Conservation (phyloP, 768 basidiomycete genomes). For the Leccinum boreale region DNA sequence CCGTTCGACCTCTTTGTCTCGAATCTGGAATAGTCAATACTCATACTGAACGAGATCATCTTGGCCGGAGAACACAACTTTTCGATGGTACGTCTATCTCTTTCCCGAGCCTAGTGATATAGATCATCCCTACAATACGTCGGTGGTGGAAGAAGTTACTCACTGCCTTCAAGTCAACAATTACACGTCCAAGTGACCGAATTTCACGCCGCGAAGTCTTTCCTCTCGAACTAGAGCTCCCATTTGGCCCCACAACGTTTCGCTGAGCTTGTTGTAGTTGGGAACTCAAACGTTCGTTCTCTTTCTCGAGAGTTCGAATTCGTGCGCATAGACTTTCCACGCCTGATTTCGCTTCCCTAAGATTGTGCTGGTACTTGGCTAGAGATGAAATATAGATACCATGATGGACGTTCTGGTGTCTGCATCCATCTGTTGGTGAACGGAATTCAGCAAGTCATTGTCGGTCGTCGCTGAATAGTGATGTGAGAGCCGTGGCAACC, state of each 20-base stretch:
- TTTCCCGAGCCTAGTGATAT: slow-evolving; percentile 9
- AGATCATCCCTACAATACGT: neutral
- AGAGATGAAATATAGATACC: slow-evolving; percentile 3
- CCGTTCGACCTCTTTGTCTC: slow-evolving; percentile 11
- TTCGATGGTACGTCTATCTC: slow-evolving; percentile 14
- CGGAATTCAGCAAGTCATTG: neutral
- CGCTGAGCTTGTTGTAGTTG: slow-evolving; percentile 1
- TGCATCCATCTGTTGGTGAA: neutral
- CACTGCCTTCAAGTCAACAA: slow-evolving; percentile 2
- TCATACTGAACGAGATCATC: neutral
- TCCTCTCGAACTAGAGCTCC: neutral
- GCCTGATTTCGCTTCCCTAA: slow-evolving; percentile 3
- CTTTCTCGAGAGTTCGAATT: slow-evolving; percentile 9
- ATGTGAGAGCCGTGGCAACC: too few species aligned
- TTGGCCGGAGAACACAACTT: slow-evolving; percentile 3
- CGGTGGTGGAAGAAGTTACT: neutral
- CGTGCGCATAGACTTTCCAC: slow-evolving; percentile 9
- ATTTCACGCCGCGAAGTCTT: slow-evolving; percentile 7
- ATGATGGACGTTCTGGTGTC: slow-evolving; percentile 3
- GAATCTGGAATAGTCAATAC: slow-evolving; percentile 10
- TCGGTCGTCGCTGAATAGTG: slow-evolving; percentile 2
- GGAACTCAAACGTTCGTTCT: slow-evolving; percentile 3
- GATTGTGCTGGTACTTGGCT: neutral
- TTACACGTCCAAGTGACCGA: slow-evolving; percentile 5
- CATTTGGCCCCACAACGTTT: neutral